These are phyloP conservation scores for Cytospora leucostoma DNA, from an alignment of 2,329 filamentous ascomycete species.

Conservation along the genomic window DNA sequence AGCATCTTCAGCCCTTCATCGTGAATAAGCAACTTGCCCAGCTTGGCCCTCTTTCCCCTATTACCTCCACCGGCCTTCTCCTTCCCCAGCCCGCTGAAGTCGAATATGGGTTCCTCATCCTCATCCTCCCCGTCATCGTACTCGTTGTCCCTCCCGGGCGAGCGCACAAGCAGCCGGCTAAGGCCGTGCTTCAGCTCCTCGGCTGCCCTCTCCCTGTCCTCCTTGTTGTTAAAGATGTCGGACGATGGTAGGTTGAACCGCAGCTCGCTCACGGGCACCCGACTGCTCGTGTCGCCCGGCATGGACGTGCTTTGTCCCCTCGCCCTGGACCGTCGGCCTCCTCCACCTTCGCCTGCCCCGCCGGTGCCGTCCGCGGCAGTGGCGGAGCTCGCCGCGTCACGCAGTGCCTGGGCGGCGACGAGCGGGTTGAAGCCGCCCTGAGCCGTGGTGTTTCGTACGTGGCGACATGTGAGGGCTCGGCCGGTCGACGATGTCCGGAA, in stretches of 20 bases:
- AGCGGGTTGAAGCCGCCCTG: constrained; percentile 47
- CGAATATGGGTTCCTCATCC: constrained; percentile 51
- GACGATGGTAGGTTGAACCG: constrained; percentile 81
- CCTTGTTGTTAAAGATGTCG: constrained; percentile 47
- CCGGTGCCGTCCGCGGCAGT: background rate
- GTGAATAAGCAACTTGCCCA: constrained; percentile 89
- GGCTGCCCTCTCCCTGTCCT: constrained; percentile 37
- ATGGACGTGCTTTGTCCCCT: constrained; percentile 29
- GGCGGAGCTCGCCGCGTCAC: constrained; percentile 21
- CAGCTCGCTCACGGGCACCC: constrained; percentile 70
- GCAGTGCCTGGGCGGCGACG: constrained; percentile 40
- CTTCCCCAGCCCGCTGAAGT: constrained; percentile 69
- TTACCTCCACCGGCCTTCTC: constrained; percentile 87
- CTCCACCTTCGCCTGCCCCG: constrained; percentile 34
- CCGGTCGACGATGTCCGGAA: constrained; percentile 80
- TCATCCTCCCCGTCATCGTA: constrained; percentile 48
- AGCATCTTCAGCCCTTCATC: constrained; percentile 94
- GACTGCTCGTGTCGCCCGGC: constrained; percentile 12
- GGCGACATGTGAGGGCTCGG: constrained; percentile 72
- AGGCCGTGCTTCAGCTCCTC: constrained; percentile 39
- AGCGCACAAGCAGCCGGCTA: constrained; percentile 42
- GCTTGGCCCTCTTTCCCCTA: constrained; percentile 82
- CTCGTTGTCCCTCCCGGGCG: constrained; percentile 22
- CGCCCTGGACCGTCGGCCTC: constrained; percentile 37
- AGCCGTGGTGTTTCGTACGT: constrained; percentile 58